Percentiles rank a stretch among this genome's conserved stretches.
These are phyloP conservation scores for Agastache rugosa DNA, from an alignment of 257 asterid species.

Conservation along the genomic window DNA sequence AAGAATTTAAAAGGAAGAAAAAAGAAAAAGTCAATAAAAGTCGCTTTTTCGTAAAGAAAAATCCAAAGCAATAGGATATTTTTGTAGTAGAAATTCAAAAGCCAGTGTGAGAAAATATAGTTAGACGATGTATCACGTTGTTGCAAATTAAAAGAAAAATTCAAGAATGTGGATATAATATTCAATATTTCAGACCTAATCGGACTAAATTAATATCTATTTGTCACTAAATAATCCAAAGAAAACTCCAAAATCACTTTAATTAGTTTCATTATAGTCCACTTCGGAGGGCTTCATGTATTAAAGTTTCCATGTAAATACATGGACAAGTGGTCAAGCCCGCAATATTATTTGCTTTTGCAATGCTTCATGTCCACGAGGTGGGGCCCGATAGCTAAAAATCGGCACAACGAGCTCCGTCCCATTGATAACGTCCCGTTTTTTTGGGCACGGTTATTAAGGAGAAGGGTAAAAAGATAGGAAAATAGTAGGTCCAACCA, in stretches of 20 bases:
- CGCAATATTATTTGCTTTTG: slow-evolving; percentile 16
- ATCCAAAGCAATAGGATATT: slow-evolving; percentile 6
- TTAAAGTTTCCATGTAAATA: background rate
- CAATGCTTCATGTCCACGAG: background rate
- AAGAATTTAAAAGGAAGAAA: background rate
- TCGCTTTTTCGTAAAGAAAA: slow-evolving; percentile 19
- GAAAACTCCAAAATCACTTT: background rate
- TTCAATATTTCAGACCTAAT: slow-evolving; percentile 24
- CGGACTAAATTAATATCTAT: background rate
- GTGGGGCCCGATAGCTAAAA: background rate
- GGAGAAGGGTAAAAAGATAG: no score
- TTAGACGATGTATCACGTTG: slow-evolving; percentile 8
- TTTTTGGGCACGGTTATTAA: no score
- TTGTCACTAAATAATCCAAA: background rate
- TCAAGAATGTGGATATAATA: background rate
- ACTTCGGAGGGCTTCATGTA: background rate
- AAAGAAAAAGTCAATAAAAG: slow-evolving; percentile 39
- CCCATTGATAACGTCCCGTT: no score
- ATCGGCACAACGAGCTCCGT: no score
- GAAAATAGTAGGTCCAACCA: no score
- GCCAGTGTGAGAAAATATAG: slow-evolving; percentile 19
- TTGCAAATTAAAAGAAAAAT: background rate
- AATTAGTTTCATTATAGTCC: background rate
- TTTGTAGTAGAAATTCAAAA: background rate
- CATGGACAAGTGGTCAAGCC: background rate